phyloP scores from a whole-genome alignment of 768 basidiomycete genomes.

The Leucogyrophana mollusca region DNA sequence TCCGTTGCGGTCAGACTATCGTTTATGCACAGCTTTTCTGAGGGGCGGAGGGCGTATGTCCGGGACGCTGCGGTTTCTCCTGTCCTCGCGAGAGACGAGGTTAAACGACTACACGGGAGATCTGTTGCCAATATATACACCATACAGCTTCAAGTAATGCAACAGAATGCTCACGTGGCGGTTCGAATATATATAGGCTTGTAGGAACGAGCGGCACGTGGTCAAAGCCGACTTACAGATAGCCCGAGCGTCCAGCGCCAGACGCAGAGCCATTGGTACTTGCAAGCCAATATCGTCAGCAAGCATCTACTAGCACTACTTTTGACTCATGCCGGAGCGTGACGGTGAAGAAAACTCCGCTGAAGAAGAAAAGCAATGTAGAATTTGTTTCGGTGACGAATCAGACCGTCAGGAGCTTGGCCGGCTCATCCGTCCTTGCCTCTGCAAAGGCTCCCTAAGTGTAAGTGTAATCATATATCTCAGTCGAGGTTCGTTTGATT shows the following conservation, averaged over 20 bases:
- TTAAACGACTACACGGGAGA: no score
- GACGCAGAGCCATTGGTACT: background rate
- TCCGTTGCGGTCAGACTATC: no score
- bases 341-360: constrained; percentile 14
- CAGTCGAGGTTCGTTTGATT: constrained; percentile 5
- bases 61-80: no score
- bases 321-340: constrained; percentile 7
- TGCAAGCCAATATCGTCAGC: no score
- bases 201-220: background rate
- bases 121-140: no score
- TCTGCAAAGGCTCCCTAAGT: constrained; percentile 74
- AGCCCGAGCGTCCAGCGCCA: background rate
- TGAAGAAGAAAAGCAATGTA: constrained; percentile 64
- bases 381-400: constrained; percentile 75
- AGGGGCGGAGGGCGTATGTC: no score
- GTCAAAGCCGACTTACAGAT: constrained; percentile 1
- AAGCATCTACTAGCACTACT: no score
- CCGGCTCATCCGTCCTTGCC: constrained; percentile 72
- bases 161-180: no score
- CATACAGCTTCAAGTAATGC: no score
- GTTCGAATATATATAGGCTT: background rate
- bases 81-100: no score
- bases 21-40: no score
- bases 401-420: constrained; percentile 59
- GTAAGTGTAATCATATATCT: constrained; percentile 29